These are phyloP conservation scores for Emmonsiellopsis sp. DNA, from an alignment of 2,329 filamentous ascomycete species.

Conservation along the genomic window DNA sequence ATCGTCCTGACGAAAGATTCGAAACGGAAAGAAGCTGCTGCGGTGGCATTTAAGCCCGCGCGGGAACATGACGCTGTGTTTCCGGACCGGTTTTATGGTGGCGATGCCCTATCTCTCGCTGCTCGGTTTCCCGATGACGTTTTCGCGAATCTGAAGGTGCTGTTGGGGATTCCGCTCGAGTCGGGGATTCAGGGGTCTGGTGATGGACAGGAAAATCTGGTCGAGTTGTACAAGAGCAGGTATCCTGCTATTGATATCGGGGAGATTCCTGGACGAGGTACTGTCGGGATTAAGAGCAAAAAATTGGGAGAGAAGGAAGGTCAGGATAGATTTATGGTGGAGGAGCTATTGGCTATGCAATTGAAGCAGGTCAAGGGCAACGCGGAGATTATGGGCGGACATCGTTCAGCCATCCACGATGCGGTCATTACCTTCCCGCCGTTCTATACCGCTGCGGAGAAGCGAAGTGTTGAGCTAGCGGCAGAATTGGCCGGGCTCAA, in stretches of 20 bases:
- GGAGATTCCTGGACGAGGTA: conserved; percentile 47
- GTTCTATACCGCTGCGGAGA: conserved; percentile 87
- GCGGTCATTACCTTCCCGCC: conserved; percentile 81
- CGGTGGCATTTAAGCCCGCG: conserved; percentile 88
- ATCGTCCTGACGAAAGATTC: conserved; percentile 98
- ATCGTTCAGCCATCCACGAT: conserved; percentile 64
- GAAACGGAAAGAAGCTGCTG: conserved; percentile 85
- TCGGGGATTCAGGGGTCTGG: conserved; percentile 34
- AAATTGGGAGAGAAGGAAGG: conserved; percentile 57
- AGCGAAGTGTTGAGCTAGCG: conserved; percentile 72
- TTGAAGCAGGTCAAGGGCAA: conserved; percentile 85
- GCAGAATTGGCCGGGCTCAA: conserved; percentile 82
- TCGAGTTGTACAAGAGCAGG: conserved; percentile 61
- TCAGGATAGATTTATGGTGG: conserved; percentile 59
- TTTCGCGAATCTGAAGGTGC: conserved; percentile 84
- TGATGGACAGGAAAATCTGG: conserved; percentile 38
- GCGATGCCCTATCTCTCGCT: conserved; percentile 78
- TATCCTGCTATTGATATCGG: conserved; percentile 72
- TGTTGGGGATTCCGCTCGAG: conserved; percentile 63
- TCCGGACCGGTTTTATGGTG: conserved; percentile 85
- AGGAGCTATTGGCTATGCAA: conserved; percentile 94
- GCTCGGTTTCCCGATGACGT: conserved; percentile 87
- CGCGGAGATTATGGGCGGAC: conserved; percentile 72
- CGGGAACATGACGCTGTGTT: conserved; percentile 57
- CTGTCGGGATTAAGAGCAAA: conserved; percentile 73